phyloP scores from a whole-genome alignment of 805 yeast genomes.

The Nakazawaea wickerhamii region DNA sequence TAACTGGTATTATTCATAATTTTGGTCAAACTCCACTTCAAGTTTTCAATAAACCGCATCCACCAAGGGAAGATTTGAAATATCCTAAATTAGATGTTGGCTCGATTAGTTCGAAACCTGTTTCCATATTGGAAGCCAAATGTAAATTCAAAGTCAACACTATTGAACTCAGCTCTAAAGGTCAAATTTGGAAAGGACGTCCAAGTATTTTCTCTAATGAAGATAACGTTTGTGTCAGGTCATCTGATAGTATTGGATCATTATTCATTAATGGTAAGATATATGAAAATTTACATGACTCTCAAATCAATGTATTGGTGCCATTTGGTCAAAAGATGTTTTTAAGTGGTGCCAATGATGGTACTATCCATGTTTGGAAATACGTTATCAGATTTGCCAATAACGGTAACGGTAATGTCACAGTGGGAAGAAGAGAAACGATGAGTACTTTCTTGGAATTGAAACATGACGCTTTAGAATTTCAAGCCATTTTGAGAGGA shows the following conservation, averaged over 20 bases:
- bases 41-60: constrained; percentile 66
- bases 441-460: constrained; percentile 1
- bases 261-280: constrained; percentile 33
- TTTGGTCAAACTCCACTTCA: constrained; percentile 89
- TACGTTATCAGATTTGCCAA: constrained; percentile 21
- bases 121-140: constrained; percentile 38
- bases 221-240: constrained; percentile 10
- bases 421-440: constrained; percentile 4
- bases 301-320: constrained; percentile 33
- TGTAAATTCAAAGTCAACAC: constrained; percentile 34
- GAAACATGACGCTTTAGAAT: constrained; percentile 27
- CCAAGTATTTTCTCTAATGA: constrained; percentile 27
- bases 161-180: constrained; percentile 38
- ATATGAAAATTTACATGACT: constrained; percentile 38
- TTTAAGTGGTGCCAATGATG: constrained; percentile 49
- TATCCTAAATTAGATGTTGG: constrained; percentile 30
- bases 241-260: constrained; percentile 10
- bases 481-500: constrained; percentile 47
- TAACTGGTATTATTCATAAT: constrained; percentile 81
- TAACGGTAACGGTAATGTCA: not conserved
- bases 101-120: constrained; percentile 30
- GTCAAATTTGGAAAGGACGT: constrained; percentile 48
- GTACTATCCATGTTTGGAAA: constrained; percentile 57
- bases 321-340: constrained; percentile 38
- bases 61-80: constrained; percentile 36